Conservation (phyloP, 345 rosid genomes). For the Dimocarpus longan region DNA sequence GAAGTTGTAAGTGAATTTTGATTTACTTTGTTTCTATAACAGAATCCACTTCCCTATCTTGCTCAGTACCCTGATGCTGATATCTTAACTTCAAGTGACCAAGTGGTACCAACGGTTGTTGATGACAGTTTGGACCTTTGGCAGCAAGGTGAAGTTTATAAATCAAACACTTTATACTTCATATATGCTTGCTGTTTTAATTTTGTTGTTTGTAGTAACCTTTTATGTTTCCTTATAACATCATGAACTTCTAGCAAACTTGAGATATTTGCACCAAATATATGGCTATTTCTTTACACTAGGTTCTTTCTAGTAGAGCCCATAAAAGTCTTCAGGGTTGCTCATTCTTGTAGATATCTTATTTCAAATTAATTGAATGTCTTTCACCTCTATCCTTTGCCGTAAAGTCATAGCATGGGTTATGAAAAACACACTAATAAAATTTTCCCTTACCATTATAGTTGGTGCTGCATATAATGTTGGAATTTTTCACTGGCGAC, state of each 20-base stretch:
- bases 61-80: conserved; percentile 97
- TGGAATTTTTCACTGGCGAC: conserved; percentile 98
- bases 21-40: conserved; percentile 35
- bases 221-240: not conserved
- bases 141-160: conserved; percentile 75
- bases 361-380: not conserved
- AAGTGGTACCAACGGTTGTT: conserved; percentile 88
- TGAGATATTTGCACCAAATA: not conserved
- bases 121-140: conserved; percentile 95
- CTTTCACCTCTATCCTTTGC: not conserved
- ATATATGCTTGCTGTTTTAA: not conserved
- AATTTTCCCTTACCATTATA: conserved; percentile 35
- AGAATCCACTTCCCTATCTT: conserved; percentile 95
- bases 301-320: not conserved
- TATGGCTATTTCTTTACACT: not conserved
- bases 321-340: not conserved
- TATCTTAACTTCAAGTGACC: conserved; percentile 92
- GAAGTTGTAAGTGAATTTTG: conserved; percentile 17
- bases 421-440: not conserved
- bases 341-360: not conserved
- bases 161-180: not conserved
- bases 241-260: not conserved
- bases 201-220: not conserved
- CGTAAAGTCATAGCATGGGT: not conserved
- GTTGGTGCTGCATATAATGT: conserved; percentile 91